These are phyloP conservation scores for Myrica gale DNA, from an alignment of 306 rosid genomes.

Conservation along the genomic window DNA sequence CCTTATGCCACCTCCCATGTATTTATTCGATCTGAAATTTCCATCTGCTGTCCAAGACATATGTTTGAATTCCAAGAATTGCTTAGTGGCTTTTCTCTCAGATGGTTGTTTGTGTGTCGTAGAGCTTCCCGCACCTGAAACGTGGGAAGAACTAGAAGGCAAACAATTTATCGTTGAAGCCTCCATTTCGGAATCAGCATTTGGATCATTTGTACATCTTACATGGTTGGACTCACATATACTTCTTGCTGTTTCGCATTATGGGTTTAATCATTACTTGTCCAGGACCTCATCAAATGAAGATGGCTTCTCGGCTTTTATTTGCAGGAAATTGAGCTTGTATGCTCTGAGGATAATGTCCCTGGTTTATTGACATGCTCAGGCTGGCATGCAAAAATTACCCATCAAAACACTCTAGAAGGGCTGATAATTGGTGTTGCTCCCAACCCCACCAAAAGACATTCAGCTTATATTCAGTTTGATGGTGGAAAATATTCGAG, in stretches of 20 bases:
- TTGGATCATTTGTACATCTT: conserved; percentile 71
- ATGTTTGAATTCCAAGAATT: conserved; percentile 58
- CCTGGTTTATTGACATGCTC: conserved; percentile 72
- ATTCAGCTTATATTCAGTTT: conserved; percentile 71
- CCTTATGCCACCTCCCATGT: conserved; percentile 91
- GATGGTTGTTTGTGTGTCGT: conserved; percentile 66
- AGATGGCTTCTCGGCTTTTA: conserved; percentile 53
- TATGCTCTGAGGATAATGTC: conserved; percentile 66
- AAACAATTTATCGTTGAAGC: conserved; percentile 66
- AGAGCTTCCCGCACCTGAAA: conserved; percentile 77
- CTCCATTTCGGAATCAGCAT: conserved; percentile 37
- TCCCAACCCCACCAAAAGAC: conserved; percentile 54
- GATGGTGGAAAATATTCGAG: conserved; percentile 59
- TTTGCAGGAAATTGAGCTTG: conserved; percentile 74
- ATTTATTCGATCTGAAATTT: conserved; percentile 69
- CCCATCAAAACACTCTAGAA: conserved; percentile 46
- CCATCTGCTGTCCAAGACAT: conserved; percentile 61
- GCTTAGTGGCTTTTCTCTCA: conserved; percentile 68
- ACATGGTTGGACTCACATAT: conserved; percentile 74
- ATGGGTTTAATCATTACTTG: conserved; percentile 55
- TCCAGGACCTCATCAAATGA: conserved; percentile 34
- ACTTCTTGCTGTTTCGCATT: conserved; percentile 71
- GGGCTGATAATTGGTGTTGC: conserved; percentile 57
- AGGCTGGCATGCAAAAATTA: conserved; percentile 77
- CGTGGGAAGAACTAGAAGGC: conserved; percentile 94